A percentile compares a stretch with the other conserved stretches of the same genome.
Evolutionary conservation across 2,329 filamentous ascomycete species (phyloP).

Genomic region (Monilinia fructigena): DNA sequence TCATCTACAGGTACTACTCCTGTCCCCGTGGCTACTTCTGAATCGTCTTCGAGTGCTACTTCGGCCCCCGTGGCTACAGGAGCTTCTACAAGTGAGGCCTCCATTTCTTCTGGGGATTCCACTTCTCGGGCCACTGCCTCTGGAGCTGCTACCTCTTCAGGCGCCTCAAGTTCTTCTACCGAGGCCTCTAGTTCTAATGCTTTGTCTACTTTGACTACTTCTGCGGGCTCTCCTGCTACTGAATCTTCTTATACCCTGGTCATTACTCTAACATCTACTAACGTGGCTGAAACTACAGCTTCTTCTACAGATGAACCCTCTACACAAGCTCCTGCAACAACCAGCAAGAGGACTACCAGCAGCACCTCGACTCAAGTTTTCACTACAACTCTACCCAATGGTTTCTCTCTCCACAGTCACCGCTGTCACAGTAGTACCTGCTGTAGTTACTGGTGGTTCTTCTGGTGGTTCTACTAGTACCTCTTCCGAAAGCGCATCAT

Average conservation of each 20-base stretch:
- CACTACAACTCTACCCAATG: constrained; percentile 35
- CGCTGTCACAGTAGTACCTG: constrained; percentile 34
- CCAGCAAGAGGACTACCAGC: constrained; percentile 20
- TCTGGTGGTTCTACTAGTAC: constrained; percentile 19
- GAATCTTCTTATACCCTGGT: constrained; percentile 17
- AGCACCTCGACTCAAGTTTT: constrained; percentile 28
- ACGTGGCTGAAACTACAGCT: constrained; percentile 22
- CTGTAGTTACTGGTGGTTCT: constrained; percentile 28
- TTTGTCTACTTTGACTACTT: constrained; percentile 22
- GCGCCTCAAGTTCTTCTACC: constrained; percentile 26
- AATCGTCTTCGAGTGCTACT: neutral
- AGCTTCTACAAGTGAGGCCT: constrained; percentile 22
- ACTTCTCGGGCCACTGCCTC: constrained; percentile 25
- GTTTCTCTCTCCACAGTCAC: constrained; percentile 34
- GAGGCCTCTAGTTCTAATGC: constrained; percentile 29
- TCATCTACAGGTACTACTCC: neutral
- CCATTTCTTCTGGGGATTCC: constrained; percentile 10
- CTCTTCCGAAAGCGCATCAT: constrained; percentile 29
- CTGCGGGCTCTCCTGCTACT: constrained; percentile 25
- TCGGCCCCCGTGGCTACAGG: constrained; percentile 5
- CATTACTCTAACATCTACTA: constrained; percentile 26
- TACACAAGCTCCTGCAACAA: constrained; percentile 21
- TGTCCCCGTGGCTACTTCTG: neutral
- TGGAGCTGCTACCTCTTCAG: constrained; percentile 24
- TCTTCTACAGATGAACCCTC: constrained; percentile 24